Evolutionary conservation across 169 alveolate genomes (phyloP).

Genomic region (Perkinsus marinus): DNA sequence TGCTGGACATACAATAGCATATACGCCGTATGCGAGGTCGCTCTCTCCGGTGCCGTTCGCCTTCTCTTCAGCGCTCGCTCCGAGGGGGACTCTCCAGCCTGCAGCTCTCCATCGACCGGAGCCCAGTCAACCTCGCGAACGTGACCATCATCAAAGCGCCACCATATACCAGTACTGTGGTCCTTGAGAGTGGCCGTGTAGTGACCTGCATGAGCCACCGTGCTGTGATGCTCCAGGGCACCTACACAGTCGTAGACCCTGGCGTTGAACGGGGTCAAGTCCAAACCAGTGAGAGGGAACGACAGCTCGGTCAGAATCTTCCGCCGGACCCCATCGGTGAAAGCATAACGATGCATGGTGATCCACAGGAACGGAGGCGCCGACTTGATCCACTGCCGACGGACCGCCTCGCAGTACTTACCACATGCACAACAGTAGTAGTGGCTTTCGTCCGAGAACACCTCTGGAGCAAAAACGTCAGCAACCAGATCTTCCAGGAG

Average conservation of each 20-base stretch:
- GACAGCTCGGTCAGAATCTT: neutral
- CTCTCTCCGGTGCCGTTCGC: neutral
- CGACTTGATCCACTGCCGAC: neutral
- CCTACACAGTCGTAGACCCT: neutral
- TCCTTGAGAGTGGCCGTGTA: neutral
- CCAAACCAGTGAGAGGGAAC: neutral
- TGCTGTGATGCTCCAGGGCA: neutral
- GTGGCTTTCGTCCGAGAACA: neutral
- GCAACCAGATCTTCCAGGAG: neutral
- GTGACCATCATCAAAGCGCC: neutral
- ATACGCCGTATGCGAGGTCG: neutral
- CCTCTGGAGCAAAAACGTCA: neutral
- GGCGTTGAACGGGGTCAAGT: neutral
- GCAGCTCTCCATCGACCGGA: neutral
- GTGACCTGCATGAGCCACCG: neutral
- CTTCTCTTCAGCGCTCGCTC: neutral
- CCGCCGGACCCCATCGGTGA: neutral
- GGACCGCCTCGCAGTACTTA: neutral
- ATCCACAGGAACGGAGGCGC: neutral
- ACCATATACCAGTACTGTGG: neutral
- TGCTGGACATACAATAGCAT: neutral
- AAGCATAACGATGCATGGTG: neutral
- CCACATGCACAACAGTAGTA: neutral
- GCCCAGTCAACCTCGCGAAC: neutral
- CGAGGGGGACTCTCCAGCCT: neutral